Conservation (phyloP, 2,329 filamentous ascomycete genomes). For the Calonectria fujianensis region DNA sequence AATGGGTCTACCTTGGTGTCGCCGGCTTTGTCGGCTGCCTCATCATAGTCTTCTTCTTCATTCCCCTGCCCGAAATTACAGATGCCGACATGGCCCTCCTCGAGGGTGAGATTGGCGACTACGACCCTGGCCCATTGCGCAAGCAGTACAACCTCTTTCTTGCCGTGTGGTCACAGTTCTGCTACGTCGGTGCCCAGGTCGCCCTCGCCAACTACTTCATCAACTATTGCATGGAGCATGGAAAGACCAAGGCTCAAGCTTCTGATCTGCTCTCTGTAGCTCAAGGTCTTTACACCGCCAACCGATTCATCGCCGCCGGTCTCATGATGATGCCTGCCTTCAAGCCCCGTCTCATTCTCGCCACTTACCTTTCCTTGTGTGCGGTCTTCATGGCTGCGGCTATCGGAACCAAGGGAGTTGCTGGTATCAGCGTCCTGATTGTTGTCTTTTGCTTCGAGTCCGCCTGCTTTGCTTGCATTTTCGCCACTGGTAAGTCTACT, state of each 20-base stretch:
- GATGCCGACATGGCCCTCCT: slow-evolving; percentile 77
- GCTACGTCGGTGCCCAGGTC: slow-evolving; percentile 77
- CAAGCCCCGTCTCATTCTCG: slow-evolving; percentile 73
- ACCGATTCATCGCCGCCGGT: slow-evolving; percentile 73
- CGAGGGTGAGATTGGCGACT: slow-evolving; percentile 63
- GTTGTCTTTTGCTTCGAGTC: slow-evolving; percentile 75
- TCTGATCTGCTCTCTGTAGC: slow-evolving; percentile 74
- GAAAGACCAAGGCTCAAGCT: slow-evolving; percentile 44
- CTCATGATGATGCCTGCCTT: slow-evolving; percentile 71
- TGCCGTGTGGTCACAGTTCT: slow-evolving; percentile 77
- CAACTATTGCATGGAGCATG: slow-evolving; percentile 64
- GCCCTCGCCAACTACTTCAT: slow-evolving; percentile 74
- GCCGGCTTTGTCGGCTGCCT: slow-evolving; percentile 76
- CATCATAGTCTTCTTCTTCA: slow-evolving; percentile 75
- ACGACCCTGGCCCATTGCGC: slow-evolving; percentile 69
- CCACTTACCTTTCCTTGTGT: slow-evolving; percentile 70
- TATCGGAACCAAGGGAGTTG: slow-evolving; percentile 70
- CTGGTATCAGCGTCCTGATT: slow-evolving; percentile 73
- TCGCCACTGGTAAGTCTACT: slow-evolving; percentile 51
- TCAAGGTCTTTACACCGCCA: slow-evolving; percentile 76
- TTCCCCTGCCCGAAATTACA: slow-evolving; percentile 71
- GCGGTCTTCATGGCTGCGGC: slow-evolving; percentile 73
- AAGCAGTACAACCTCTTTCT: slow-evolving; percentile 78
- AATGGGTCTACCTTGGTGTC: slow-evolving; percentile 79
- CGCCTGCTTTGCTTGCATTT: slow-evolving; percentile 76